phyloP scores from a whole-genome alignment of 1,139 yeast species.

The Pichia sp. region DNA sequence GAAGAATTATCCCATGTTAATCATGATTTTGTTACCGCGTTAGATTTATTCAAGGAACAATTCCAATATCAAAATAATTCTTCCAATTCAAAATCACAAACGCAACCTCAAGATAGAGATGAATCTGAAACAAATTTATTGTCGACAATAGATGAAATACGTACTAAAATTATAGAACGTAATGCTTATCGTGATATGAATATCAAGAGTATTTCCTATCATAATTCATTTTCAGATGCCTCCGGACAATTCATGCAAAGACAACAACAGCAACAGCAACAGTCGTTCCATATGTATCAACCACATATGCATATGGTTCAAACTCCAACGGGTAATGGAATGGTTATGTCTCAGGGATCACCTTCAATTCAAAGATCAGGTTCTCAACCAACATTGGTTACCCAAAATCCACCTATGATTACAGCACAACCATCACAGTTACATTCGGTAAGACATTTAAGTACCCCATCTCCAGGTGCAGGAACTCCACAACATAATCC shows the following conservation, averaged over 20 bases:
- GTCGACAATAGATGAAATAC: conserved; percentile 4
- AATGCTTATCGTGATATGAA: conserved; percentile 32
- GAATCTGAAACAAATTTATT: background rate
- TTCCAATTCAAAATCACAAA: background rate
- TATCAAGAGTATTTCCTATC: conserved; percentile 21
- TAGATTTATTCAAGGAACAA: conserved; percentile 43
- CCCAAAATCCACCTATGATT: background rate
- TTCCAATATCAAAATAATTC: background rate
- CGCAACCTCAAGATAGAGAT: background rate
- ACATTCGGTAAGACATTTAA: conserved; percentile 2
- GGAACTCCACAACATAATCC: background rate
- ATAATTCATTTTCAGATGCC: background rate
- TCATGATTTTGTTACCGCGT: conserved; percentile 46
- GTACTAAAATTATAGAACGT: conserved; percentile 28
- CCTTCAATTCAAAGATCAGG: conserved; percentile 2
- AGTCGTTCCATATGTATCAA: background rate
- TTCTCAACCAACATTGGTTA: background rate
- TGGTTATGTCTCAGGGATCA: background rate
- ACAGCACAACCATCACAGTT: background rate
- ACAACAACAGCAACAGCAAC: background rate
- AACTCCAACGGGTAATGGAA: background rate
- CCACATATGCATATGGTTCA: background rate
- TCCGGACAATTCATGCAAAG: background rate
- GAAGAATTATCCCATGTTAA: conserved; percentile 48
- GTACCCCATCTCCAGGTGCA: conserved; percentile 2